A percentile compares a stretch with the other conserved stretches of the same genome.
phyloP scores from a whole-genome alignment of 768 basidiomycete genomes.

The Rossbeevera mucosa region DNA sequence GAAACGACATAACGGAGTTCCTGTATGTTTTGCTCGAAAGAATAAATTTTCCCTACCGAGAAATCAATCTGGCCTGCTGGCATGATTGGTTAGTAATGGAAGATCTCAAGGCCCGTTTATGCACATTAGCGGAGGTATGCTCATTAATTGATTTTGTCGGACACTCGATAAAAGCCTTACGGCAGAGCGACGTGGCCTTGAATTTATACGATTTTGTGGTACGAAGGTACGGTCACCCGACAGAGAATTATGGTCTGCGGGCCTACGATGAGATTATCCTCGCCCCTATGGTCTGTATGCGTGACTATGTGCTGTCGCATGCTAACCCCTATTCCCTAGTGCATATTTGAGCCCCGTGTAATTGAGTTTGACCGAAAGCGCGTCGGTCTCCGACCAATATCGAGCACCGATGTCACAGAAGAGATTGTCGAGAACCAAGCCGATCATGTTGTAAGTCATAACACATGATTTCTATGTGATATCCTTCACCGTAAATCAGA shows the following conservation, averaged over 20 bases:
- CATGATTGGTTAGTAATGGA: constrained; percentile 93
- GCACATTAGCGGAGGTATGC: constrained; percentile 83
- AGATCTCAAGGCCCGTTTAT: constrained; percentile 79
- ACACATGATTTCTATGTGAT: neutral
- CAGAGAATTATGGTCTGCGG: constrained; percentile 84
- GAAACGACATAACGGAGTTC: constrained; percentile 93
- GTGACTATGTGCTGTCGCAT: neutral
- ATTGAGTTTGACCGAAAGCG: constrained; percentile 85
- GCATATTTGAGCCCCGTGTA: constrained; percentile 88
- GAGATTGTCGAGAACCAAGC: constrained; percentile 59
- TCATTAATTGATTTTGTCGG: constrained; percentile 2
- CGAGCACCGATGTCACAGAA: constrained; percentile 62
- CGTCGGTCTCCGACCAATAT: constrained; percentile 43
- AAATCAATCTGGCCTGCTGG: constrained; percentile 66
- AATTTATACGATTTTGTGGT: constrained; percentile 91
- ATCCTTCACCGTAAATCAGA: constrained; percentile 43
- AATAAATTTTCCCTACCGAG: constrained; percentile 84
- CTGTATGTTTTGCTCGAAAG: constrained; percentile 72
- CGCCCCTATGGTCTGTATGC: constrained; percentile 76
- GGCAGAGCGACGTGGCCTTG: constrained; percentile 80
- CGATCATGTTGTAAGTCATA: constrained; percentile 47
- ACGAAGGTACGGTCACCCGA: constrained; percentile 64
- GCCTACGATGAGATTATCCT: constrained; percentile 95
- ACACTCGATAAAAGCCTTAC: constrained; percentile 4
- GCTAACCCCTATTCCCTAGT: constrained; percentile 41